Evolutionary conservation across 306 rosid species (phyloP), one percentile per base, ranked within the genome.

Genomic region (Benincasa hispida): DNA sequence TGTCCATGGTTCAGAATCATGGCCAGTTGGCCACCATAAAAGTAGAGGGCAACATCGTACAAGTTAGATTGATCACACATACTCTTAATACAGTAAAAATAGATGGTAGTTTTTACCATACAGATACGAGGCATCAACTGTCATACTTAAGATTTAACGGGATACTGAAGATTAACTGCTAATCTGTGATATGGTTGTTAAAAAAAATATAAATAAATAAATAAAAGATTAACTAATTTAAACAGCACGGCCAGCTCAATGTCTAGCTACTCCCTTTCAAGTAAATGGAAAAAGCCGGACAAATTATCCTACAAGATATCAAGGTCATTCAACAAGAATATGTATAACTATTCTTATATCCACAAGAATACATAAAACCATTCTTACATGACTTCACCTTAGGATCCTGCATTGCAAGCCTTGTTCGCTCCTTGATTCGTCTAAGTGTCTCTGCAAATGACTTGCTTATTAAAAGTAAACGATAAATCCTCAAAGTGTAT

Each of bases 371-470:
- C 77, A 77, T 86, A 78, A 81, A 84, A 45, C 82, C 66, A 87
- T 83, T 87, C 97, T 95, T 95, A 90, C 98, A 90, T 87, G 99
- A 92, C 98, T 88, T 95, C 98, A 95, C 99, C 99, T 95, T 95
- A 89, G 99, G 98, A 89, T 88, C 81, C 98, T 92, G 98, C 98
- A 95, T 95, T 11, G 99, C 98, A 58, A 92, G 86, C 86, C 85
- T 85, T 83, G 99, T 95, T 86, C 96, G 87, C 85, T 95, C 97
- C 87, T 35, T 87, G 84, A 95, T 95, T 85, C 85, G 86, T 77
- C 32, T 90, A 83, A 88, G 82, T 78, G 99, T 95, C 82, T 95
- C 98, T 92, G 93, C 83, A 80, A 66, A 80, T 14, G 77, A 25
- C 54, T 39, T 77, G 9, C 72, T 54, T 61, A 69, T 37, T 28